Conservation (phyloP, 805 yeast genomes). For the Saccharomycopsis synnaedendra region DNA sequence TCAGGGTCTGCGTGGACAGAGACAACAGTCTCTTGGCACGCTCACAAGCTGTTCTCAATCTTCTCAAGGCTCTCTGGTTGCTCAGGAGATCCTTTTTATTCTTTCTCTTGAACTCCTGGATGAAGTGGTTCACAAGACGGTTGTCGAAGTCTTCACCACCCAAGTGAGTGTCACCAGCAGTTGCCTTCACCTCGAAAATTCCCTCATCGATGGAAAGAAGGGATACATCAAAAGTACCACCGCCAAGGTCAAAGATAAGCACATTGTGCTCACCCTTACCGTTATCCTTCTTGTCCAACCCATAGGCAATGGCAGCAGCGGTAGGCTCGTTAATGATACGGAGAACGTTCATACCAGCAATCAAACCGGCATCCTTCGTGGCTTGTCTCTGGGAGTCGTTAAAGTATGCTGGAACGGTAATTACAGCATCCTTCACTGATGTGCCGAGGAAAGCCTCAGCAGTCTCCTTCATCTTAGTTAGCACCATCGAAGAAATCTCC, state of each 20-base stretch:
- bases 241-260: constrained; percentile 73
- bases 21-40: constrained; percentile 85
- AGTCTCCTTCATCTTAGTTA: constrained; percentile 85
- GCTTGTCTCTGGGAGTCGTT: constrained; percentile 98
- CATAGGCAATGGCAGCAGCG: constrained; percentile 98
- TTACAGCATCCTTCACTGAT: constrained; percentile 81
- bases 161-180: constrained; percentile 60
- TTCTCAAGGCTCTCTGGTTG: constrained; percentile 77
- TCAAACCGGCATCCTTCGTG: constrained; percentile 93
- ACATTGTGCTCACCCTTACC: constrained; percentile 70
- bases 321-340: constrained; percentile 96
- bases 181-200: constrained; percentile 75
- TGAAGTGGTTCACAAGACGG: constrained; percentile 70
- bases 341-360: constrained; percentile 90
- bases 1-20: constrained; percentile 88
- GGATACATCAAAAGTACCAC: constrained; percentile 83
- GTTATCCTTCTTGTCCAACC: constrained; percentile 48
- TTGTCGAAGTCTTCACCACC: constrained; percentile 87
- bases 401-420: constrained; percentile 95
- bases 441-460: constrained; percentile 87
- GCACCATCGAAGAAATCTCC: constrained; percentile 89
- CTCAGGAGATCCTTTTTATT: constrained; percentile 65
- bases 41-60: constrained; percentile 83
- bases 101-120: constrained; percentile 75
- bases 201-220: constrained; percentile 70